Percentiles rank a stretch among this genome's conserved stretches.
Evolutionary conservation across 306 rosid genomes (phyloP).

Genomic region (Prinsepia uniflora): DNA sequence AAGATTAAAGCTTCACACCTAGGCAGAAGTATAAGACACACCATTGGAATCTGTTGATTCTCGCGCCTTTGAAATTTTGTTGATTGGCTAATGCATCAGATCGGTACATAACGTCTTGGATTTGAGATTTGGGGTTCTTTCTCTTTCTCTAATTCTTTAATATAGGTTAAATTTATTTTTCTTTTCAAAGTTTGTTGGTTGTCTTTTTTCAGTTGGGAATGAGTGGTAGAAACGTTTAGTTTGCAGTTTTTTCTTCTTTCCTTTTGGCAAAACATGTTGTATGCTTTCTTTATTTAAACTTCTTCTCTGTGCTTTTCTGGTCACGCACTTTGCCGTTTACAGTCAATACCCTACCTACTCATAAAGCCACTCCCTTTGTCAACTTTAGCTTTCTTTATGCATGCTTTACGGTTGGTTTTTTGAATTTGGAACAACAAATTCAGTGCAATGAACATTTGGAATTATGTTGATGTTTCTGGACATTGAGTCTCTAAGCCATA

Average conservation of each 20-base stretch:
- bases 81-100: not conserved
- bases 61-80: not conserved
- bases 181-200: not conserved
- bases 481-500: not conserved
- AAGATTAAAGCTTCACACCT: not conserved
- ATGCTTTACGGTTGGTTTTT: not conserved
- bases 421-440: not conserved
- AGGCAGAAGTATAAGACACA: not conserved
- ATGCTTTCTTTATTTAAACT: not conserved
- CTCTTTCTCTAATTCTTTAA: not conserved
- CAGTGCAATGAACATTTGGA: no score
- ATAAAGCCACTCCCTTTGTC: not conserved
- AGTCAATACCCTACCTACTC: not conserved
- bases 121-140: not conserved
- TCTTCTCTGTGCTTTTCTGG: not conserved
- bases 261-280: not conserved
- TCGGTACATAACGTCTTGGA: no score
- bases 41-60: not conserved
- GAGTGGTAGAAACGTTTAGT: not conserved
- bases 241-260: not conserved
- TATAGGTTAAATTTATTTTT: not conserved
- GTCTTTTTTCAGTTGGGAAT: not conserved
- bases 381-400: not conserved
- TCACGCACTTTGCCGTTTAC: not conserved
- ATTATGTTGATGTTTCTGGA: no score